A percentile compares a stretch with the other conserved stretches of the same genome.
These are phyloP conservation scores for Pinus tabuliformis DNA, from an alignment of 75 land plant species.

Conservation along the genomic window DNA sequence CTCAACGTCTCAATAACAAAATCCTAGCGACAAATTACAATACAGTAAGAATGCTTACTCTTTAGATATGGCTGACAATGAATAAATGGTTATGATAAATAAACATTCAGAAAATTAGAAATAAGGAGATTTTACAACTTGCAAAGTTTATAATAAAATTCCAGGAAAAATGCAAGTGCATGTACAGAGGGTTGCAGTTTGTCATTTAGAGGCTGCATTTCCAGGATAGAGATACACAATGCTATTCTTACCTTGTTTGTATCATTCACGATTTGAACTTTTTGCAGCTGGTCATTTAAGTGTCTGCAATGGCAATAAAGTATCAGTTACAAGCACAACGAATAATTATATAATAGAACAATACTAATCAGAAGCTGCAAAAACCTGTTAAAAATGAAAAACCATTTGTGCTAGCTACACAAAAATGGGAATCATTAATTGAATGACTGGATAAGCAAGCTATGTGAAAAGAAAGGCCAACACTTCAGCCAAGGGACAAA, in stretches of 20 bases:
- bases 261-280: conserved; percentile 67
- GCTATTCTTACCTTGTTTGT: conserved; percentile 68
- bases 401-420: too few relatives aligned
- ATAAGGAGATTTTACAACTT: neutral
- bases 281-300: conserved; percentile 76
- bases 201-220: neutral
- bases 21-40: conserved; percentile 41
- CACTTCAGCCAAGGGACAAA: too few relatives aligned
- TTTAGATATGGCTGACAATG: neutral
- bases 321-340: neutral
- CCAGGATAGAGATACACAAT: neutral
- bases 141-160: neutral
- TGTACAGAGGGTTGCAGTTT: neutral
- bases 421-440: too few relatives aligned
- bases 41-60: neutral
- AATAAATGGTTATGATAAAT: neutral
- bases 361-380: neutral
- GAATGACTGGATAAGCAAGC: too few relatives aligned
- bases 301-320: conserved; percentile 46
- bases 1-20: conserved; percentile 89
- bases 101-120: neutral
- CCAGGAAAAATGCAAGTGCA: neutral
- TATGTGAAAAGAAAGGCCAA: too few relatives aligned
- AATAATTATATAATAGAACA: neutral
- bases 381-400: neutral